Percentiles rank a stretch among this genome's conserved stretches.
These are phyloP conservation scores for Colletotrichum tabaci DNA, from an alignment of 2,329 filamentous ascomycete species.

Conservation along the genomic window DNA sequence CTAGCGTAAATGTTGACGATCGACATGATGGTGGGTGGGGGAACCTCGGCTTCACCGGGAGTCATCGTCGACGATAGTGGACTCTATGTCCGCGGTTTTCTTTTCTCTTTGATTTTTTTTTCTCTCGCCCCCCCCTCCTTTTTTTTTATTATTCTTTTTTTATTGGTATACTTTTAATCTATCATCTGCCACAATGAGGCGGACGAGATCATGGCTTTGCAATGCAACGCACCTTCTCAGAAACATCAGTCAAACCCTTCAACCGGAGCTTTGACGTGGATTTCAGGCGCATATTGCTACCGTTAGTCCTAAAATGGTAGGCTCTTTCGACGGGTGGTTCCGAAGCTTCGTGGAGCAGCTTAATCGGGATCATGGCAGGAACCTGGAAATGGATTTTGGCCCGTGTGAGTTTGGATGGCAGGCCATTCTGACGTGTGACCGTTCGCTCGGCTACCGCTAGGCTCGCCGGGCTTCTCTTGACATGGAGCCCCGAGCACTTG, in stretches of 20 bases:
- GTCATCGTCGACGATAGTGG: conserved; percentile 75
- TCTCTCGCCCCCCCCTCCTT: too few species aligned
- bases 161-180: conserved; percentile 18
- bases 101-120: too few species aligned
- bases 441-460: not conserved
- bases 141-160: too few species aligned
- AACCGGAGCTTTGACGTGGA: conserved; percentile 59
- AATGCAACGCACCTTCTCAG: conserved; percentile 58
- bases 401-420: conserved; percentile 52
- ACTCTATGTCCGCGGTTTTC: conserved; percentile 64
- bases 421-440: not conserved
- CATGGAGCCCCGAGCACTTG: conserved; percentile 13
- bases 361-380: conserved; percentile 50
- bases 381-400: conserved; percentile 51
- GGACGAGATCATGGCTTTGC: conserved; percentile 58
- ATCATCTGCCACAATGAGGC: conserved; percentile 59
- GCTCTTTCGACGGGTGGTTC: conserved; percentile 47
- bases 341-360: conserved; percentile 54
- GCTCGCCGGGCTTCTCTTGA: not conserved
- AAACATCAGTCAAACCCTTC: conserved; percentile 58
- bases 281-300: conserved; percentile 57
- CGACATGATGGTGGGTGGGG: conserved; percentile 55
- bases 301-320: conserved; percentile 52
- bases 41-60: conserved; percentile 71
- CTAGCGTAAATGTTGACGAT: conserved; percentile 7